phyloP scores from a whole-genome alignment of 352 stramenopile species.

The Phytophthora pluvialis region DNA sequence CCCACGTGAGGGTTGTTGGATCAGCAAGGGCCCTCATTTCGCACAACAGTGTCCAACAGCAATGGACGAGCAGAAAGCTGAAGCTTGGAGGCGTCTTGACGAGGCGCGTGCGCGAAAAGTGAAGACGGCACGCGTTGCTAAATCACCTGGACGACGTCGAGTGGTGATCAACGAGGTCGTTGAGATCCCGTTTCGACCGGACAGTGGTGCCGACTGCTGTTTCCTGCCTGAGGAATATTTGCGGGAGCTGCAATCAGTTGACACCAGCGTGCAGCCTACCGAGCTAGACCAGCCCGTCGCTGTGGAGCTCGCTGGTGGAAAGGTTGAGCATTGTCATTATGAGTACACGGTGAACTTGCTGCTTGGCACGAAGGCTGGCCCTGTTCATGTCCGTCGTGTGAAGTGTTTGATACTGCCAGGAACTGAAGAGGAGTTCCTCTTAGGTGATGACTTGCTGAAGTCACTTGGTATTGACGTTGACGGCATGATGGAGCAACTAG shows the following conservation, averaged over 20 bases:
- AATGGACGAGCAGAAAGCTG: constrained; percentile 10
- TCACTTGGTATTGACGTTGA: constrained; percentile 21
- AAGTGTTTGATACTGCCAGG: constrained; percentile 7
- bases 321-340: neutral
- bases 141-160: neutral
- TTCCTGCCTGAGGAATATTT: constrained; percentile 11
- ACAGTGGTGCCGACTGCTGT: constrained; percentile 3
- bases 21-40: constrained; percentile 14
- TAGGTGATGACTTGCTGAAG: constrained; percentile 8
- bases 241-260: constrained; percentile 2
- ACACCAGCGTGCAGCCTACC: neutral
- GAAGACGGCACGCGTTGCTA: constrained; percentile 4
- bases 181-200: constrained; percentile 6
- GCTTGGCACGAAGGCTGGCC: constrained; percentile 16
- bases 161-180: constrained; percentile 17
- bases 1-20: constrained; percentile 10
- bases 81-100: neutral
- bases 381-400: constrained; percentile 13
- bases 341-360: constrained; percentile 8
- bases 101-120: constrained; percentile 10
- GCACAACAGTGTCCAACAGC: constrained; percentile 14
- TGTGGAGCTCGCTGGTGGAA: constrained; percentile 11
- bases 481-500: constrained; percentile 12
- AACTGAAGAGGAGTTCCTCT: constrained; percentile 14
- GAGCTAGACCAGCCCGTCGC: constrained; percentile 1